A percentile compares a stretch with the other conserved stretches of the same genome.
phyloP scores from a whole-genome alignment of 306 rosid species.

The Vigna radiata region DNA sequence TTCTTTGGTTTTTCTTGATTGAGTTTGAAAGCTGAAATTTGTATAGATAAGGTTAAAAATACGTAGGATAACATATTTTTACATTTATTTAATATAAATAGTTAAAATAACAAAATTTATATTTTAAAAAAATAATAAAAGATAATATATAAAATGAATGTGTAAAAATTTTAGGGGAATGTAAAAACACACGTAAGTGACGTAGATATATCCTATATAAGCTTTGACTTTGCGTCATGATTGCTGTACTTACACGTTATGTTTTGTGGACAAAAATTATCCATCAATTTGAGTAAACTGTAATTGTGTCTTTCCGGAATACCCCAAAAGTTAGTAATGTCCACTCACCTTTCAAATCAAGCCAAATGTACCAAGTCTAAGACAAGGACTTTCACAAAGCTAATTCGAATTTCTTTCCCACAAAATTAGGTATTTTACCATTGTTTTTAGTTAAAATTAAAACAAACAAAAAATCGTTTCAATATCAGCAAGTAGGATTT shows the following conservation, averaged over 20 bases:
- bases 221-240: background rate
- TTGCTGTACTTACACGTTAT: background rate
- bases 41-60: too few relatives aligned
- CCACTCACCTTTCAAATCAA: slow-evolving; percentile 4
- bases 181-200: background rate
- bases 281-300: background rate
- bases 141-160: too few relatives aligned
- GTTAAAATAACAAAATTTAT: too few relatives aligned
- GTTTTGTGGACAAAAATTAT: background rate
- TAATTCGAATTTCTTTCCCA: background rate
- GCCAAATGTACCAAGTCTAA: background rate
- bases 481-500: too few relatives aligned
- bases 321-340: background rate
- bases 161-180: too few relatives aligned
- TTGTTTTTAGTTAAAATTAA: background rate
- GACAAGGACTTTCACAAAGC: background rate
- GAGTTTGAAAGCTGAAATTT: background rate
- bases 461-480: background rate
- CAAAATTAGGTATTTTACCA: background rate
- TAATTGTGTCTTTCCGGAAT: background rate
- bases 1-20: slow-evolving; percentile 37
- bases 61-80: too few relatives aligned
- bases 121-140: too few relatives aligned
- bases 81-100: too few relatives aligned
- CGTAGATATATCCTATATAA: too few relatives aligned